Base-by-base conservation (phyloP, 169 alveolate genomes). In the Ichthyophthirius multifiliis region DNA sequence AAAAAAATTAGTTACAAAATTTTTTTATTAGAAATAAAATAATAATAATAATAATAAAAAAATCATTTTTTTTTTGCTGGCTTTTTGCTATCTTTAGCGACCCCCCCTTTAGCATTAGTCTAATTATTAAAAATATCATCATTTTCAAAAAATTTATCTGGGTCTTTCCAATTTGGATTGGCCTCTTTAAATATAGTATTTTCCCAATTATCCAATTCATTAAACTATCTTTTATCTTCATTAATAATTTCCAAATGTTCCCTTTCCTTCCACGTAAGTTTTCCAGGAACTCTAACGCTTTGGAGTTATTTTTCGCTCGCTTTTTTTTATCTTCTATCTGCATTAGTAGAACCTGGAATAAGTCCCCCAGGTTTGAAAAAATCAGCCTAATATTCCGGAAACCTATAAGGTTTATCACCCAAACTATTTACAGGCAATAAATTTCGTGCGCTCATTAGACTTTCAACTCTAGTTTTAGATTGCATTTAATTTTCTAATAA, bases 91-190 rank as follows among this genome's bases (percentile, higher is more conserved):
- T n/a, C n/a, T n/a, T n/a, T n/a, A n/a, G n/a, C n/a, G n/a, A n/a
- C n/a, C n/a, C n/a, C n/a, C n/a, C 81, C 77, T 67, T 67, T 67
- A 37, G 7, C 9, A 4, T 34, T 20, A 3, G 4, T 13, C n/a
- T 30, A 16, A 7, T 41, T 35, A 5, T 81, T 32, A 37, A 47
- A 20, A 43, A 71, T 48, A 18, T 81, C 86, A 39, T 63, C 43
- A 46, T 71, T 80, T 41, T 80, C 86, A 71, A 80, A 80, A 45
- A 80, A 80, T 71, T 65, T 65, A n/a, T 80, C 86, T 35, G 86
- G 86, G 55, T 80, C 86, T 48, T 80, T 43, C 48, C 73, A 80
- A 55, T 73, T 80, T 12, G 86, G 86, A 48, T 80, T 80, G 1
- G 86, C 76, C 48, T 76, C 82, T 31, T 74, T 80, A 16, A 80